Evolutionary conservation across 768 basidiomycete genomes (phyloP).

Genomic region (Leccinum arenicola): DNA sequence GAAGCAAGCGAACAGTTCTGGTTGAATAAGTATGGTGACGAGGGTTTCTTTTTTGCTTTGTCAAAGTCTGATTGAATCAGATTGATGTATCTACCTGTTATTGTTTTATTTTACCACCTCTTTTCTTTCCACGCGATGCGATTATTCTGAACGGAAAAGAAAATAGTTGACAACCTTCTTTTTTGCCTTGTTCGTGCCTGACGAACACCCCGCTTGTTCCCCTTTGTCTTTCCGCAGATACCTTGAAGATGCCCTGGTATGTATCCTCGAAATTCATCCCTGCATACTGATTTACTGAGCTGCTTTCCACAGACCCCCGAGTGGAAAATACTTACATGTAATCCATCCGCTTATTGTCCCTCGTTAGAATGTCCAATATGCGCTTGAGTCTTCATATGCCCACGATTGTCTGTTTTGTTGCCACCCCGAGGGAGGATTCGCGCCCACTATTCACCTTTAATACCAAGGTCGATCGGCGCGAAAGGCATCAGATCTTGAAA

Average conservation of each 20-base stretch:
- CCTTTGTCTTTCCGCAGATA: constrained; percentile 40
- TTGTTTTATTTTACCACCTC: too few species aligned
- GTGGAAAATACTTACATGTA: constrained; percentile 40
- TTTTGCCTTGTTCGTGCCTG: background rate
- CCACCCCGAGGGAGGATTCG: constrained; percentile 59
- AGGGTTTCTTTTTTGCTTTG: too few species aligned
- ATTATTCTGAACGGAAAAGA: too few species aligned
- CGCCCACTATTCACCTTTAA: constrained; percentile 81
- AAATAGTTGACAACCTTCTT: background rate
- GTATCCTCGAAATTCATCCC: background rate
- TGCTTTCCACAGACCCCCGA: constrained; percentile 55
- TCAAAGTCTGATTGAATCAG: too few species aligned
- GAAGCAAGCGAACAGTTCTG: too few species aligned
- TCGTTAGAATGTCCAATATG: background rate
- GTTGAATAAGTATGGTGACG: too few species aligned
- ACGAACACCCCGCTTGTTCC: background rate
- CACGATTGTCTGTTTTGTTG: constrained; percentile 29
- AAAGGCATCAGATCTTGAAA: constrained; percentile 87
- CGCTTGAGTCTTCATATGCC: constrained; percentile 1
- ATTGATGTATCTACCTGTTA: too few species aligned
- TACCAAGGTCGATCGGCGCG: constrained; percentile 84
- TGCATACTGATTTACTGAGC: background rate
- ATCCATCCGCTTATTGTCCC: background rate
- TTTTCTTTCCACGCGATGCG: too few species aligned
- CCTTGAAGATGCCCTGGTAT: constrained; percentile 41